Evolutionary conservation across 768 basidiomycete genomes (phyloP).

Genomic region (Suillus americanus): DNA sequence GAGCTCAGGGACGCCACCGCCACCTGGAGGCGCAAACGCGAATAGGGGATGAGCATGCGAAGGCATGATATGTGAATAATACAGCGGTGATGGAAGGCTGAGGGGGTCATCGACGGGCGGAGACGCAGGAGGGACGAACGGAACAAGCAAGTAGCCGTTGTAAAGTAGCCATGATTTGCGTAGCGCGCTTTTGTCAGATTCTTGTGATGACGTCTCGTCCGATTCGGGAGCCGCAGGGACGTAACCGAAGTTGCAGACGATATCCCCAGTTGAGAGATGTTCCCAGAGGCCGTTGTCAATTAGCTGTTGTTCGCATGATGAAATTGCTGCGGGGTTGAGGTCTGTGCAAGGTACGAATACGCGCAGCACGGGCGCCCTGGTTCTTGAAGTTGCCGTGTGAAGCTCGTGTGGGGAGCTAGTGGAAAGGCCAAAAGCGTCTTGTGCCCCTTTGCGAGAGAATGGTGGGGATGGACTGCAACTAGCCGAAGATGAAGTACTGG

Average conservation of each 20-base stretch:
- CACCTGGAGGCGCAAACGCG: conserved; percentile 27
- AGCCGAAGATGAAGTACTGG: conserved; percentile 45
- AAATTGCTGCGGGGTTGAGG: conserved; percentile 45
- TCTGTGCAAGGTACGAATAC: conserved; percentile 71
- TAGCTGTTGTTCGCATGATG: conserved; percentile 68
- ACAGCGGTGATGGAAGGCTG: conserved; percentile 71
- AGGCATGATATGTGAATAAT: conserved; percentile 68
- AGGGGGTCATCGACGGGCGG: conserved; percentile 57
- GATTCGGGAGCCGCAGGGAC: conserved; percentile 46
- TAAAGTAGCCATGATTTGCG: conserved; percentile 71
- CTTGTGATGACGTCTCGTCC: conserved; percentile 21
- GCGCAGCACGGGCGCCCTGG: conserved; percentile 70
- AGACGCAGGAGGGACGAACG: conserved; percentile 54
- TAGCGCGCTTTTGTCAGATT: conserved; percentile 16
- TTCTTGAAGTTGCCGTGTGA: conserved; percentile 53
- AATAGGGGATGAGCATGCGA: conserved; percentile 26
- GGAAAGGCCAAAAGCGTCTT: conserved; percentile 13
- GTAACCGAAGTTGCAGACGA: conserved; percentile 81
- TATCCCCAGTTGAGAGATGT: conserved; percentile 73
- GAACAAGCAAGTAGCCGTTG: conserved; percentile 60
- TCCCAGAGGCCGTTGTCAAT: conserved; percentile 67
- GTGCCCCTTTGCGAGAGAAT: conserved; percentile 17
- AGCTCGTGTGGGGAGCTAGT: conserved; percentile 60
- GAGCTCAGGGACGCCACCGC: conserved; percentile 44
- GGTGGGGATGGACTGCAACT: conserved; percentile 22